A percentile compares a stretch with the other conserved stretches of the same genome.
phyloP scores from a whole-genome alignment of 108 stramenopile genomes.

The Chaetoceros muelleri region DNA sequence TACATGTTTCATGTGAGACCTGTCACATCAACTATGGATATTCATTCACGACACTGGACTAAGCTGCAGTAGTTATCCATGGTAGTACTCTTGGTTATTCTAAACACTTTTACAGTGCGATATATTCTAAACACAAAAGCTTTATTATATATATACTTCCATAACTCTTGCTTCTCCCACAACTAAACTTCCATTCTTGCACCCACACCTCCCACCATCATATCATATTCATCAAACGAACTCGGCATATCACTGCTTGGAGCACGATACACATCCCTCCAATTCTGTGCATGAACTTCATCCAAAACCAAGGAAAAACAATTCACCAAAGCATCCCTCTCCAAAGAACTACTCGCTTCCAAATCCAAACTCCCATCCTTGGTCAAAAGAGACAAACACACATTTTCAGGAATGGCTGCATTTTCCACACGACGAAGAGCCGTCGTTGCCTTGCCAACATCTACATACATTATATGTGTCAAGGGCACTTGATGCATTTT shows the following conservation, averaged over 20 bases:
- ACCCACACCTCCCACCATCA: background rate
- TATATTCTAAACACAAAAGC: background rate
- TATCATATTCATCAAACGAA: slow-evolving; percentile 67
- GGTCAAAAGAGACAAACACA: slow-evolving; percentile 75
- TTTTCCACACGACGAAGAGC: slow-evolving; percentile 77
- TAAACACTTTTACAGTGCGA: too few species aligned
- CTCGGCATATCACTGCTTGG: slow-evolving; percentile 79
- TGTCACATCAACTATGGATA: too few species aligned
- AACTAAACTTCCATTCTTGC: slow-evolving; percentile 1
- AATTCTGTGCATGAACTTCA: slow-evolving; percentile 84
- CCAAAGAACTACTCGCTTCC: slow-evolving; percentile 63
- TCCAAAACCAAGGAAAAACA: slow-evolving; percentile 78
- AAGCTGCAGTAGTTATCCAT: too few species aligned
- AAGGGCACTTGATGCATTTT: slow-evolving; percentile 78
- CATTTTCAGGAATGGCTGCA: slow-evolving; percentile 49
- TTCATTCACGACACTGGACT: too few species aligned
- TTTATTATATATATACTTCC: background rate
- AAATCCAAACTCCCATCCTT: slow-evolving; percentile 82
- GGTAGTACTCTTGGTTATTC: too few species aligned
- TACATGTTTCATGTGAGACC: too few species aligned
- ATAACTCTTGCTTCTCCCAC: too few species aligned
- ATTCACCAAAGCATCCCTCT: slow-evolving; percentile 71
- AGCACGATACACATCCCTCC: slow-evolving; percentile 80
- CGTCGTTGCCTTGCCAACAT: slow-evolving; percentile 80
- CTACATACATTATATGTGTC: slow-evolving; percentile 81